phyloP scores from a whole-genome alignment of 805 yeast species.

The Pichia californica region DNA sequence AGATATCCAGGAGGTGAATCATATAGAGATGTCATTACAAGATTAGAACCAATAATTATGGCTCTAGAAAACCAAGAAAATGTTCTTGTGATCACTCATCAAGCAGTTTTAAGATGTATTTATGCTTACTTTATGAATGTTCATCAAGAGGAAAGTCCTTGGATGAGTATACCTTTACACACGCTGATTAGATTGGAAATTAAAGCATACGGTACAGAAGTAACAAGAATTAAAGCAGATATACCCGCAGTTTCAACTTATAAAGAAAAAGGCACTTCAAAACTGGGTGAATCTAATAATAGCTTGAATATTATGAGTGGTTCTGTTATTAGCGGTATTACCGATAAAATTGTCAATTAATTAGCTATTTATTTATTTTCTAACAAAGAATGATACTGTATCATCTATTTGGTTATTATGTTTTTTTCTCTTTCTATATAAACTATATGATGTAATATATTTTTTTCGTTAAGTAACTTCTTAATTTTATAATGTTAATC shows the following conservation, averaged over 20 bases:
- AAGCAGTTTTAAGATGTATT: conserved; percentile 92
- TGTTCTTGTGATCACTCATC: conserved; percentile 92
- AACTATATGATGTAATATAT: too few species aligned
- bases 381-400: too few species aligned
- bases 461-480: too few species aligned
- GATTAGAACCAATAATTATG: conserved; percentile 97
- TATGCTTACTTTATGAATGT: conserved; percentile 98
- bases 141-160: conserved; percentile 94
- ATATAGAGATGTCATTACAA: conserved; percentile 87
- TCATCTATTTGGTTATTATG: too few species aligned
- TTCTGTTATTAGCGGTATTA: conserved; percentile 37
- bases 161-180: conserved; percentile 98
- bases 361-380: not conserved
- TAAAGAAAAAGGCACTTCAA: conserved; percentile 85
- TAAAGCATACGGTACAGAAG: conserved; percentile 85
- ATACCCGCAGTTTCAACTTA: conserved; percentile 98
- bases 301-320: conserved; percentile 39
- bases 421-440: not conserved
- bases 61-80: conserved; percentile 96
- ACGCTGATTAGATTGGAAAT: conserved; percentile 92
- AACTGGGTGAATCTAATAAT: conserved; percentile 45
- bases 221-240: conserved; percentile 86
- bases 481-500: too few species aligned
- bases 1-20: conserved; percentile 97
- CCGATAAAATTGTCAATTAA: conserved; percentile 11